Percentiles rank a stretch among this genome's conserved stretches.
phyloP scores from a whole-genome alignment of 2,329 filamentous ascomycete genomes.

The Sclerotinia glacialis region DNA sequence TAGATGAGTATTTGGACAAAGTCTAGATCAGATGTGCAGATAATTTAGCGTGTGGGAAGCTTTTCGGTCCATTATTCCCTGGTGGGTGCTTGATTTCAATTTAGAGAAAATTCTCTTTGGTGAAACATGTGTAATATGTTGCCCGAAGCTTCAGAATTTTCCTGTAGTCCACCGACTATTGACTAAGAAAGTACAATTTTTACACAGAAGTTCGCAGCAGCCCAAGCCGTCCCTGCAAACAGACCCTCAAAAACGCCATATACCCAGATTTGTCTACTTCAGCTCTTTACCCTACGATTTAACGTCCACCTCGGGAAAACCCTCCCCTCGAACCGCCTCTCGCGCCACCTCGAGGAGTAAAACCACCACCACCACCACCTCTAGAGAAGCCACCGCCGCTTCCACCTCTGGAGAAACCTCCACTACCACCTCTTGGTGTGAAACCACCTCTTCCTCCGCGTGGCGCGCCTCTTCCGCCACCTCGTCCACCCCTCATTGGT shows the following conservation, averaged over 20 bases:
- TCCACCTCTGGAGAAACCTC: constrained; percentile 40
- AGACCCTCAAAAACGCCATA: constrained; percentile 23
- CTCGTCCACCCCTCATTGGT: constrained; percentile 44
- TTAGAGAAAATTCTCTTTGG: neutral
- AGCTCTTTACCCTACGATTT: constrained; percentile 1
- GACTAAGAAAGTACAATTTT: constrained; percentile 21
- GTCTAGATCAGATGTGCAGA: neutral
- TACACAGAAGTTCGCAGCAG: constrained; percentile 22
- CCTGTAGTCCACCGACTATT: constrained; percentile 10
- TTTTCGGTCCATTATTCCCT: neutral
- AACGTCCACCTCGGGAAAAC: constrained; percentile 36
- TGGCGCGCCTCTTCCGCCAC: constrained; percentile 49
- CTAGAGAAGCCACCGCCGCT: constrained; percentile 38
- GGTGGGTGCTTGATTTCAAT: neutral
- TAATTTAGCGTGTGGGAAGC: neutral
- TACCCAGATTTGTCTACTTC: constrained; percentile 20
- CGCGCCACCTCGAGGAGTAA: constrained; percentile 34
- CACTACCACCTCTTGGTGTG: constrained; percentile 46
- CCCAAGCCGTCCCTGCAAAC: constrained; percentile 20
- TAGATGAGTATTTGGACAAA: neutral
- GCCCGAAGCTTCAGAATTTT: constrained; percentile 12
- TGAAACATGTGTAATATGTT: constrained; percentile 14
- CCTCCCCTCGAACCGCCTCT: constrained; percentile 37
- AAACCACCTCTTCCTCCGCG: constrained; percentile 48
- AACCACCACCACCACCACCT: constrained; percentile 38